Conservation (phyloP, 2,329 filamentous ascomycete genomes). For the Phyllosticta paracitricarpa region DNA sequence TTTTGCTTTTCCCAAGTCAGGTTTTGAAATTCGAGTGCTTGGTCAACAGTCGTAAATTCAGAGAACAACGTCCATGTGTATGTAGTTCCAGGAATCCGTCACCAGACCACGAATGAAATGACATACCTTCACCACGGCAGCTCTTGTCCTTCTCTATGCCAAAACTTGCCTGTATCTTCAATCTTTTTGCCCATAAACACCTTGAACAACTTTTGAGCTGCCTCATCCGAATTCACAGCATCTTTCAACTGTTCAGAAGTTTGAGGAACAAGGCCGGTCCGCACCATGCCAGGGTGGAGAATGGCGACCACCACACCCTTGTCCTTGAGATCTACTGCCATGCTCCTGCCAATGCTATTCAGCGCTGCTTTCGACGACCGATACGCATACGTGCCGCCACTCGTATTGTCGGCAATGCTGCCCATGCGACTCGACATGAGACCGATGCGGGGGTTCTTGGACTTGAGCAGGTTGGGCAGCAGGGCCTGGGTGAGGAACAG, state of each 20-base stretch:
- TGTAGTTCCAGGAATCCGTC: neutral
- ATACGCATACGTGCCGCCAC: conserved; percentile 35
- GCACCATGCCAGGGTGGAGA: conserved; percentile 36
- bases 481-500: conserved; percentile 36
- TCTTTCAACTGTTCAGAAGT: conserved; percentile 18
- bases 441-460: conserved; percentile 25
- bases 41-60: too few species aligned
- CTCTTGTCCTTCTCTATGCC: conserved; percentile 35
- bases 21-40: too few species aligned
- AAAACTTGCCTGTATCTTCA: conserved; percentile 35
- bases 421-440: conserved; percentile 36
- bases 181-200: conserved; percentile 31
- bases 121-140: conserved; percentile 29
- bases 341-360: conserved; percentile 34
- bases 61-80: neutral
- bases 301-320: conserved; percentile 32
- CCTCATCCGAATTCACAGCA: conserved; percentile 36
- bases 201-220: conserved; percentile 34
- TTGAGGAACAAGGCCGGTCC: conserved; percentile 24
- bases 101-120: neutral
- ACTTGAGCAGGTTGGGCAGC: conserved; percentile 29
- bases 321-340: conserved; percentile 32
- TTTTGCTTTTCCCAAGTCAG: too few species aligned
- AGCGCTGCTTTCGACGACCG: conserved; percentile 36
- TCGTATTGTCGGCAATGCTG: conserved; percentile 33